Evolutionary conservation across 768 basidiomycete genomes (phyloP).

Genomic region (Rhodotorula babjevae): DNA sequence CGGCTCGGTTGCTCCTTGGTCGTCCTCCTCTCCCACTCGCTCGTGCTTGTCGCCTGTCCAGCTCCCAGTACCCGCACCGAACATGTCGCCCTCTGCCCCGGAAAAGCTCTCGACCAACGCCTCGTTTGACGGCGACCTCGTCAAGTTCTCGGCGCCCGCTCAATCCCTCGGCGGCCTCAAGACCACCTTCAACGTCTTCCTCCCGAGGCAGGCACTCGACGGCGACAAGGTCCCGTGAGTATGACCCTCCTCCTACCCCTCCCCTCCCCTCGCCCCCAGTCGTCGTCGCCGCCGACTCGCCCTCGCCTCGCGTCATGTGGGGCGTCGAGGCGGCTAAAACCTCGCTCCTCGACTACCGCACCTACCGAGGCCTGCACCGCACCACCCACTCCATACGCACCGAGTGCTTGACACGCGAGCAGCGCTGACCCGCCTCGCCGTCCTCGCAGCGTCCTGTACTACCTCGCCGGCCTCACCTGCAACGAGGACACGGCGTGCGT

Average conservation of each 20-base stretch:
- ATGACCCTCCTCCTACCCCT: too few relatives aligned
- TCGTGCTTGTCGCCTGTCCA: not conserved
- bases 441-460: constrained; percentile 58
- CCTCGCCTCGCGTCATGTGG: too few relatives aligned
- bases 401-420: too few relatives aligned
- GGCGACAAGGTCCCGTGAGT: constrained; percentile 48
- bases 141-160: constrained; percentile 75
- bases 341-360: not conserved
- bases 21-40: not conserved
- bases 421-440: not conserved
- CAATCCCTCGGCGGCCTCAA: constrained; percentile 48
- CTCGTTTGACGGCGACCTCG: constrained; percentile 71
- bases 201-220: constrained; percentile 60
- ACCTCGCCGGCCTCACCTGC: constrained; percentile 79
- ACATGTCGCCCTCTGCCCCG: constrained; percentile 43
- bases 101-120: constrained; percentile 71
- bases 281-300: too few relatives aligned
- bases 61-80: not conserved
- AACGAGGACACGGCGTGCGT: constrained; percentile 86
- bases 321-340: too few relatives aligned
- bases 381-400: too few relatives aligned
- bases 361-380: too few relatives aligned
- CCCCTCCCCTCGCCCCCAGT: too few relatives aligned
- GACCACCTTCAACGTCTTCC: constrained; percentile 81
- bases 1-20: too few relatives aligned